Conservation (phyloP, 768 basidiomycete species). For the Lyophyllum atratum region DNA sequence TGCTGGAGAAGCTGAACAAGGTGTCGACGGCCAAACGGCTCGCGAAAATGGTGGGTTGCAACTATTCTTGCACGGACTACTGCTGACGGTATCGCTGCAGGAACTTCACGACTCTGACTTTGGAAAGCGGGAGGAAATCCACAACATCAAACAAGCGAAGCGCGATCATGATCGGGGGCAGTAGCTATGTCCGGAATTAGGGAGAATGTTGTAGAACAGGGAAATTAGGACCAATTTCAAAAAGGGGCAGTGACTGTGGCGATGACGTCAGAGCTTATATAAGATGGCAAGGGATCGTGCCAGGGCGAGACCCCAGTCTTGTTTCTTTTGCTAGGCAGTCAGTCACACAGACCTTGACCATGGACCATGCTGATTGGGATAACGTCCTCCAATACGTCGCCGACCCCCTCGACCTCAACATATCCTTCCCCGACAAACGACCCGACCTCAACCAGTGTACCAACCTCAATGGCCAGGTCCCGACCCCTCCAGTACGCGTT, state of each 20-base stretch:
- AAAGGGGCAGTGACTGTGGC: too few species aligned
- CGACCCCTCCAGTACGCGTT: conserved; percentile 65
- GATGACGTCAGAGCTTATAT: conserved; percentile 18
- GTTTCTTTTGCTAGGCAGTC: too few species aligned
- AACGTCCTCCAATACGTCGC: conserved; percentile 63
- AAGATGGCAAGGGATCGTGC: background rate
- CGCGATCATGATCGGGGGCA: conserved; percentile 10
- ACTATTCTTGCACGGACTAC: background rate
- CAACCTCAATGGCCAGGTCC: conserved; percentile 40
- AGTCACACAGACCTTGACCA: too few species aligned
- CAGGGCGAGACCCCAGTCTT: too few species aligned
- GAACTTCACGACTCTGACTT: conserved; percentile 89
- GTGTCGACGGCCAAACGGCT: conserved; percentile 94
- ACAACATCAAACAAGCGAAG: conserved; percentile 58
- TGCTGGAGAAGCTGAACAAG: conserved; percentile 80
- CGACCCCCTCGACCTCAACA: conserved; percentile 42
- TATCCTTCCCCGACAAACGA: conserved; percentile 35
- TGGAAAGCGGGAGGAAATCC: conserved; percentile 84
- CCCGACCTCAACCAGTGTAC: conserved; percentile 22
- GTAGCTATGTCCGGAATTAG: too few species aligned
- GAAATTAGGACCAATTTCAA: too few species aligned
- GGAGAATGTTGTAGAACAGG: too few species aligned
- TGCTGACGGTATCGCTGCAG: conserved; percentile 35
- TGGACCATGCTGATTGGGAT: conserved; percentile 58
- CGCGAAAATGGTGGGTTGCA: conserved; percentile 83